These are phyloP conservation scores for Trichoderma aggressivum DNA, from an alignment of 2,329 filamentous ascomycete species.

Conservation along the genomic window DNA sequence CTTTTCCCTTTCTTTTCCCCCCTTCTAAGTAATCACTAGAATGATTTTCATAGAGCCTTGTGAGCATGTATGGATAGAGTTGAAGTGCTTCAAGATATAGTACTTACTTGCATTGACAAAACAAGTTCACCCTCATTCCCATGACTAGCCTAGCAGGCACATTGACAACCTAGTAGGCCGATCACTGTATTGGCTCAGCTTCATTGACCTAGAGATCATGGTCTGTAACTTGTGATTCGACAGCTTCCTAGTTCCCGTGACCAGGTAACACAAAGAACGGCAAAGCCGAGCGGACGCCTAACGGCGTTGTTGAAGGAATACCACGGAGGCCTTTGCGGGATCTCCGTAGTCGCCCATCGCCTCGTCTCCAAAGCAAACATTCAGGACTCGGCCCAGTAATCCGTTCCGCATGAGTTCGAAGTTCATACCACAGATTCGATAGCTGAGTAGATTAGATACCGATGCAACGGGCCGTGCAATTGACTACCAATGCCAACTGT, in stretches of 20 bases:
- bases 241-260: conserved; percentile 1
- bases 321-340: not conserved
- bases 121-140: not conserved
- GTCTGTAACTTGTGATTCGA: not conserved
- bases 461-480: not conserved
- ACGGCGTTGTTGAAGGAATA: not conserved
- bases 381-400: not conserved
- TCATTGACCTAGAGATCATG: not conserved
- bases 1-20: not conserved
- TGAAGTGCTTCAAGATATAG: not conserved
- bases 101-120: not conserved
- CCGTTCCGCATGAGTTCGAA: not conserved
- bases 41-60: not conserved
- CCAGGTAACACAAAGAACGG: not conserved
- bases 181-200: not conserved
- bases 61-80: not conserved
- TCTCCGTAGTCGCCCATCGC: not conserved
- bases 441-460: not conserved
- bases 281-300: conserved; percentile 2
- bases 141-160: not conserved
- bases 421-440: not conserved
- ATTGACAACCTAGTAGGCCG: not conserved
- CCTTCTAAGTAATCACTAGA: not conserved
- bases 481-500: not conserved
- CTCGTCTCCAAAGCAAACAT: not conserved